These are phyloP conservation scores for Spinellus fusiger DNA, from an alignment of 192 early-diverging fungal genomes.

Conservation along the genomic window DNA sequence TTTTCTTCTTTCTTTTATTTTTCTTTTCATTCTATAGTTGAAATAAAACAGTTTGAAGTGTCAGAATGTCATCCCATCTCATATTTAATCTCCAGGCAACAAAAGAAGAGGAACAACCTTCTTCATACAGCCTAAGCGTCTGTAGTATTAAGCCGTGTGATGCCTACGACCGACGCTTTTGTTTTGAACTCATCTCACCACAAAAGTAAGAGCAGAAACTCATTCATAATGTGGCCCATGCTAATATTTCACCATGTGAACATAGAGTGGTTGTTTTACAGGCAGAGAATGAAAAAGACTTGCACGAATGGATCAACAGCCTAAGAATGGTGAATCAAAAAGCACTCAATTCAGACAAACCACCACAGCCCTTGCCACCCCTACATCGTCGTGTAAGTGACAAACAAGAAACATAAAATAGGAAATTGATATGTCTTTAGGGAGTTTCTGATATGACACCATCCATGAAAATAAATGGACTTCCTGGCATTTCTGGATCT, in stretches of 20 bases:
- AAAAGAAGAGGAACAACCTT: conserved; percentile 51
- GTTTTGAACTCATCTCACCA: conserved; percentile 81
- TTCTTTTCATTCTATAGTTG: too few species aligned
- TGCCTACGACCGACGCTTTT: conserved; percentile 63
- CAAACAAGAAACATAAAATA: background rate
- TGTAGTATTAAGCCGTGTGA: conserved; percentile 65
- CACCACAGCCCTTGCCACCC: conserved; percentile 23
- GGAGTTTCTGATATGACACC: background rate
- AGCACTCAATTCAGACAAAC: conserved; percentile 46
- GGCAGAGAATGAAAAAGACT: conserved; percentile 68
- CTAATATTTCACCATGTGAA: background rate
- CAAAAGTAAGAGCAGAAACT: conserved; percentile 41
- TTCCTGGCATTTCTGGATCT: background rate
- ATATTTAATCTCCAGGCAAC: conserved; percentile 24
- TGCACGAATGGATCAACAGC: conserved; percentile 73
- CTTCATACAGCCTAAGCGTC: conserved; percentile 61
- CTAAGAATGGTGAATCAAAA: conserved; percentile 52
- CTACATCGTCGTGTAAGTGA: background rate
- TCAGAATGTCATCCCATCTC: background rate
- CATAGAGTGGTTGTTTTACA: conserved; percentile 65
- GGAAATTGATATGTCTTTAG: background rate
- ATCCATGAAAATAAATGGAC: background rate
- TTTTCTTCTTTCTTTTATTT: background rate
- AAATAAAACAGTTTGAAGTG: background rate
- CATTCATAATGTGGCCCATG: background rate